Base-by-base conservation (phyloP, 1,139 yeast species). In the Meyerozyma guilliermondii region DNA sequence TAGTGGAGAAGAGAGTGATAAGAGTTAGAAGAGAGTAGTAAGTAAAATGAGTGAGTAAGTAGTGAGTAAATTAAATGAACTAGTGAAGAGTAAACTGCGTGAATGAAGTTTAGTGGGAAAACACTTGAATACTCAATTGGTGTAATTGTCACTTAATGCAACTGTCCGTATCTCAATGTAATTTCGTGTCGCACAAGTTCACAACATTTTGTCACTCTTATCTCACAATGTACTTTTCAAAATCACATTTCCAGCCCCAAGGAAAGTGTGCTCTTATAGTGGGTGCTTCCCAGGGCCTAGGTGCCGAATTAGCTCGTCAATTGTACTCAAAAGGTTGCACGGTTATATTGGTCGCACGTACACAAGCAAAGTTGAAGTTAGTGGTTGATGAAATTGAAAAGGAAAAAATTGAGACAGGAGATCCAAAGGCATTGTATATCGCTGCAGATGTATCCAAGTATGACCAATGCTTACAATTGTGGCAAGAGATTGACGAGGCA, bases 261-360 rank as follows among this genome's bases (percentile, higher is more conserved):
- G 79, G 77, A 20, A 81, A 83, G 60, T 59, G 78, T 1, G 91
- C 87, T 2, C 74, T 92, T n/a, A 74, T 94, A 16, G 78, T 96
- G 0, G 99, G 99, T 1, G 98, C 92, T 0, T 89, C 98, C 0
- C 98, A 92, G 56, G 99, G 99, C 0, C 68, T 92, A 1, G 98
- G 99, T 0, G 81, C 81, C 2, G 86, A 87, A 39, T 60, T 94
- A 43, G 96, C 96, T 0, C 66, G 68, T 34, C 71, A 78, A 47
- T 65, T 84, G 39, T 82, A 78, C 45, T 49, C 64, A 3, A 57
- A 62, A 22, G 83, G 86, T 6, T 87, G 92, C 39, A 62, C 74
- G 3, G 87, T 91, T 5, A 68, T 84, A 1, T 62, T 91, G 16
- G 86, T 89, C 13, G 89, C 97, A 2, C 71, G 98, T 50, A 83